Base-by-base conservation (phyloP, 345 rosid species). In the Conringia planisiliqua region DNA sequence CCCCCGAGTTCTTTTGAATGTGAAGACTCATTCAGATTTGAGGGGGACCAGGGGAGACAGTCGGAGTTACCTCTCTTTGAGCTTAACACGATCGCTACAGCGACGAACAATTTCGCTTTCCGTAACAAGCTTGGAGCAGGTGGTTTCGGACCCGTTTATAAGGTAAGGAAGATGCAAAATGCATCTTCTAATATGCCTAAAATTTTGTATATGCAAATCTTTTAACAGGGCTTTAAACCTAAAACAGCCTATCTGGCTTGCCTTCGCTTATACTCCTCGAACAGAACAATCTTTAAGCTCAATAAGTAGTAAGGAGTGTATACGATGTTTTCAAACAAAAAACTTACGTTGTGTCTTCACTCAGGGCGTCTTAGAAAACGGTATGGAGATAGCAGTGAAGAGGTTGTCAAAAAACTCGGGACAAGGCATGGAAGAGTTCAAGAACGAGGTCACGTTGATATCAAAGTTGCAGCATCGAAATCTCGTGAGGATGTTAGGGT, bases 131-230 rank as follows among this genome's bases (percentile, higher is more conserved):
- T 90, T 42, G 92, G 96, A 68, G 78, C 84, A 68, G 92, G 92
- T 65, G 92, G 96, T 7, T 90, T 90, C 38, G 96, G 96, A 40
- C 36, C 87, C 1, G 96, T 90, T 42, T 90, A 87, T 42, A 88
- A 86, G 88, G 96, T 86, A 75, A 24, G 43, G 29, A 76, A 69
- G 58, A 62, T 40, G 26, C 51, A 2, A 36, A 11, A n/a, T n/a
- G n/a, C n/a, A n/a, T n/a, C n/a, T n/a, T n/a, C n/a, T n/a, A n/a
- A n/a, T n/a, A n/a, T n/a, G 2, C 1, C 2, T 22, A 22, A 22
- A 22, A 1, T 22, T 22, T 22, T 22, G 1, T 22, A 50, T 20
- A 26, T 12, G 24, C 38, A 10, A 17, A 3, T 52, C 20, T 4
- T 12, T 22, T 22, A 22, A 22, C 1, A 22, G 24, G 24, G 24